phyloP scores from a whole-genome alignment of 2,329 filamentous ascomycete genomes.

The Capronia epimyces region DNA sequence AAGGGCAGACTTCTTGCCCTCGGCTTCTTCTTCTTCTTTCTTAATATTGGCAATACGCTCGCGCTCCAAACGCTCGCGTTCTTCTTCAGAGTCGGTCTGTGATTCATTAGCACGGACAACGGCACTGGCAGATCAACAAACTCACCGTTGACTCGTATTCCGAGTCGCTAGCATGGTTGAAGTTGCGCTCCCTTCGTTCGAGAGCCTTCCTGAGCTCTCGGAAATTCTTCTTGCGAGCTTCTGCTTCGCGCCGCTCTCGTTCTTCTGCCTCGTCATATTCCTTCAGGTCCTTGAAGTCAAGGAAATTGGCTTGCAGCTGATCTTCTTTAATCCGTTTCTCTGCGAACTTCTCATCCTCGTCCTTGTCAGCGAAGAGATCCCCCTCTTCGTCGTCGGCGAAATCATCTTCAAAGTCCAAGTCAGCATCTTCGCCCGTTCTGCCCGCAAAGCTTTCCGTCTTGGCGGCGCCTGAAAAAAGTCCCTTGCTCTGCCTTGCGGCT shows the following conservation, averaged over 20 bases:
- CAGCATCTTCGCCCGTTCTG: constrained; percentile 49
- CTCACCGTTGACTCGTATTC: constrained; percentile 50
- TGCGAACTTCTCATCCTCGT: constrained; percentile 70
- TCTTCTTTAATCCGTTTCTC: constrained; percentile 70
- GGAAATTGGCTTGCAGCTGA: constrained; percentile 81
- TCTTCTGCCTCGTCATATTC: constrained; percentile 64
- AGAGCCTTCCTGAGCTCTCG: constrained; percentile 76
- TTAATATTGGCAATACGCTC: constrained; percentile 49
- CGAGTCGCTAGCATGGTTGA: constrained; percentile 73
- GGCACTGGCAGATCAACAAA: constrained; percentile 32
- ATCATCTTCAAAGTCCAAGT: constrained; percentile 64
- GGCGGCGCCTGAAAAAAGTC: constrained; percentile 39
- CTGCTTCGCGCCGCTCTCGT: constrained; percentile 57
- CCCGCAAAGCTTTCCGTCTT: constrained; percentile 14
- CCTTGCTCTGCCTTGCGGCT: constrained; percentile 44
- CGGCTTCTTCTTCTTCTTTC: constrained; percentile 46
- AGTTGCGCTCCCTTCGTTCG: constrained; percentile 77
- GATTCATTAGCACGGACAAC: constrained; percentile 26
- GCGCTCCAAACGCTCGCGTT: constrained; percentile 50
- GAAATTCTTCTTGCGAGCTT: constrained; percentile 64
- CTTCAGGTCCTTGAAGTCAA: constrained; percentile 69
- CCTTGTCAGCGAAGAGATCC: constrained; percentile 64
- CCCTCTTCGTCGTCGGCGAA: constrained; percentile 89
- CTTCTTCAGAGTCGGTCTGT: constrained; percentile 49
- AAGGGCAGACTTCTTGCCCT: constrained; percentile 50